Evolutionary conservation across 1,284 basidiomycete genomes (phyloP), one percentile per base, ranked within the genome.

Genomic region (Cutaneotrichosporon mucoides): DNA sequence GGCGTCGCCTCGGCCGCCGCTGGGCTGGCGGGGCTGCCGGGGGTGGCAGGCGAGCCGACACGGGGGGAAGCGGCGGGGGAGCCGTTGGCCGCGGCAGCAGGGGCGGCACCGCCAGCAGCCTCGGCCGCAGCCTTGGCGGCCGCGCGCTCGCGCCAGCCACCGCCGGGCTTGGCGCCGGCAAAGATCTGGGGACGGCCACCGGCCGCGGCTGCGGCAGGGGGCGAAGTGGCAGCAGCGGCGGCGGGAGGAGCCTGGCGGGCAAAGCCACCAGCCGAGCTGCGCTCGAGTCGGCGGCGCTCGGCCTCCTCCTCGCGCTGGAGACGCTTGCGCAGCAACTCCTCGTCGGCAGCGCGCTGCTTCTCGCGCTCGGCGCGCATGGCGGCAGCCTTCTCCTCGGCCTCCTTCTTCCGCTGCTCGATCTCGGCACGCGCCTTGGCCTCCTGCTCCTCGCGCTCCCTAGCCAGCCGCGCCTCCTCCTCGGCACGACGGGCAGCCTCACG

Each of bases 291-390:
- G 42, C 84, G 84, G 12, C 82, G 82, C 68, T 85, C 83, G 0
- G 89, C 90, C 69, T 92, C 92, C 55, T 89, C 88, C 72, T 92
- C 91, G 61, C 88, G 84, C 70, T 87, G 84, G n/a, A 75, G 78
- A 69, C 87, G 88, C 50, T 82, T 77, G 16, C 82, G 82, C 3
- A 84, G 84, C 42, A 82, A 76, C 67, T 90, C 88, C 16, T 73
- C 48, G 1, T 82, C 82, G 48, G 82, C 84, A 9, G 81, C 82
- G 49, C 88, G 86, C 69, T 92, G 87, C 42, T 76, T 81, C 55
- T 89, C 87, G 57, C 89, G 84, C 51, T 72, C 68, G 34, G 74
- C 76, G 48, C 61, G 58, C n/a, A 37, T 55, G 45, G 59, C 59
- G 8, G 61, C 68, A 13, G 63, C 63, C 35, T 66, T 66, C 51